Percentiles rank a stretch among this genome's conserved stretches.
phyloP scores from a whole-genome alignment of 495 filamentous ascomycete species.

The Pseudevernia furfuracea region DNA sequence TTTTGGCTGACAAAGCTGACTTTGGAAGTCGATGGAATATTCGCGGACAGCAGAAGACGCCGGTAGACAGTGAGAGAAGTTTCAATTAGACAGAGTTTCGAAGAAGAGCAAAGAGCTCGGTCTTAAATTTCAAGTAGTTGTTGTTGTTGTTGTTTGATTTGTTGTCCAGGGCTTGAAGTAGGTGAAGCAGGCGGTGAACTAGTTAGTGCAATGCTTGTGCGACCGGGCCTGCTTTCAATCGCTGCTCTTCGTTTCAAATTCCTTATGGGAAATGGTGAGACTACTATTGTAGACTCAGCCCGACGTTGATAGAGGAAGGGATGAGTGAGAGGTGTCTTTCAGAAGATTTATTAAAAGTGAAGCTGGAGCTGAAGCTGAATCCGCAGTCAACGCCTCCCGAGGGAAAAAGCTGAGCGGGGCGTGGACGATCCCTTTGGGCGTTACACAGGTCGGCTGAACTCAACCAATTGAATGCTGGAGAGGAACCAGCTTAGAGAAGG shows the following conservation, averaged over 20 bases:
- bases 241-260: slow-evolving; percentile 2
- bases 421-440: slow-evolving; percentile 10
- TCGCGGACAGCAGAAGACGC: slow-evolving; percentile 5
- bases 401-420: slow-evolving; percentile 9
- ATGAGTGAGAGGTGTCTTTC: not conserved
- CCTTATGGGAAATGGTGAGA: not conserved
- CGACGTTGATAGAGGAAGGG: not conserved
- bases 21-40: not conserved
- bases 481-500: not conserved
- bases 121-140: slow-evolving; percentile 1
- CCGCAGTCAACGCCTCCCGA: slow-evolving; percentile 1
- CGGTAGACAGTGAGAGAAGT: slow-evolving; percentile 17
- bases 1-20: slow-evolving; percentile 21
- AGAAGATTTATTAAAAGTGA: slow-evolving; percentile 1
- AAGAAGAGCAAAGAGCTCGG: not conserved
- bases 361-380: slow-evolving; percentile 6
- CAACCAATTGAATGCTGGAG: not conserved
- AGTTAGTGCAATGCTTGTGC: slow-evolving; percentile 15
- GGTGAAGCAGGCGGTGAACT: slow-evolving; percentile 15
- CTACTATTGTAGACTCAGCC: not conserved
- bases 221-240: slow-evolving; percentile 7
- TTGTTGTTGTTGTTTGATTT: slow-evolving; percentile 5
- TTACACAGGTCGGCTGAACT: not conserved
- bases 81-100: not conserved
- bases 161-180: not conserved